Evolutionary conservation across 2,329 filamentous ascomycete species (phyloP).

Genomic region (Sarocladium strictum): DNA sequence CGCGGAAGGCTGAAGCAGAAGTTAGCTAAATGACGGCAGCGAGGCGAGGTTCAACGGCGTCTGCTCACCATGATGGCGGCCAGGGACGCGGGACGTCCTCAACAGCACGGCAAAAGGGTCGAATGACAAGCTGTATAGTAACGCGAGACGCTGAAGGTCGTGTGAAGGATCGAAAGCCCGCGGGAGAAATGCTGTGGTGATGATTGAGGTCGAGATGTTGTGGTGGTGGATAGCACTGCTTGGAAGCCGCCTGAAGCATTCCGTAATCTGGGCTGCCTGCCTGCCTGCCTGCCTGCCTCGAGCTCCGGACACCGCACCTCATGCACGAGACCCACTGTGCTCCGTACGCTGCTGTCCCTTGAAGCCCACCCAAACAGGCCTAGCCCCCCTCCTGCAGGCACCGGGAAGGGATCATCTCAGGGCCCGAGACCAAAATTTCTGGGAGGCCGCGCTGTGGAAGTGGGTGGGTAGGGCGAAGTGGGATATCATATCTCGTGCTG

Average conservation of each 20-base stretch:
- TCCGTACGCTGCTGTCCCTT: slow-evolving; percentile 15
- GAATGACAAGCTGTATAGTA: neutral
- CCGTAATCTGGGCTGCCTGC: slow-evolving; percentile 33
- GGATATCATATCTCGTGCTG: slow-evolving; percentile 23
- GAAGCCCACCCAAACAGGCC: neutral
- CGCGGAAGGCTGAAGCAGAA: slow-evolving; percentile 71
- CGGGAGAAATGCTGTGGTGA: neutral
- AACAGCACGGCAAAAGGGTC: neutral
- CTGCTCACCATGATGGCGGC: slow-evolving; percentile 35
- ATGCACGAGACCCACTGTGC: slow-evolving; percentile 17
- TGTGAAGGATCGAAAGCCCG: neutral
- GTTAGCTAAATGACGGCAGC: neutral
- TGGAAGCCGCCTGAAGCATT: slow-evolving; percentile 29
- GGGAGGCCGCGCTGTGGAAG: slow-evolving; percentile 24
- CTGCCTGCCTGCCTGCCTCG: slow-evolving; percentile 15
- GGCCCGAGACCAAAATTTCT: slow-evolving; percentile 35
- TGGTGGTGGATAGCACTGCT: slow-evolving; percentile 13
- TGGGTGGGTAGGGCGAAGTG: slow-evolving; percentile 29
- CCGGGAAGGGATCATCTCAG: slow-evolving; percentile 29
- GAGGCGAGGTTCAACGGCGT: neutral
- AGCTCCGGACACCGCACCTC: slow-evolving; percentile 18
- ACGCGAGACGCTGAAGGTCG: neutral
- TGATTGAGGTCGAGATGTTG: neutral
- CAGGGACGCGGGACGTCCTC: neutral
- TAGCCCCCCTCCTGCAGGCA: slow-evolving; percentile 2